Conservation (phyloP, 2,329 filamentous ascomycete species). For the Alternaria consortialis region DNA sequence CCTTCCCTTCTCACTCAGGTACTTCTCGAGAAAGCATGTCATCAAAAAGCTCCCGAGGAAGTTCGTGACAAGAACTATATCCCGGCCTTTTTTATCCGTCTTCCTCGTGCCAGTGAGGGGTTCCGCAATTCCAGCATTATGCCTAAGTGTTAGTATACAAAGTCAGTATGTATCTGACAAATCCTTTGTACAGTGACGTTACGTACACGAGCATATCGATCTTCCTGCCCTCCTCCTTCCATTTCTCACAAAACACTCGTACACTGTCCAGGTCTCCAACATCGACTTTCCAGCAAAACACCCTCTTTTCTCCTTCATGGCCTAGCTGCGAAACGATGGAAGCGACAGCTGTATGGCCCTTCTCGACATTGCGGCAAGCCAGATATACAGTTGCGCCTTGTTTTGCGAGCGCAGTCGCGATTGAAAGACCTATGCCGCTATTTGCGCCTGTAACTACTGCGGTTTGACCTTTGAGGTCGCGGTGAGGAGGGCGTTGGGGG, state of each 20-base stretch:
- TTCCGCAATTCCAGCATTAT: slow-evolving; percentile 27
- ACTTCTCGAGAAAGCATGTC: slow-evolving; percentile 21
- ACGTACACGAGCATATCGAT: slow-evolving; percentile 23
- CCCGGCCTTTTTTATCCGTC: slow-evolving; percentile 13
- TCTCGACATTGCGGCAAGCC: slow-evolving; percentile 25
- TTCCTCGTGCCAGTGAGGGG: neutral
- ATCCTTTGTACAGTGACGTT: neutral
- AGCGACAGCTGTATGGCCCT: slow-evolving; percentile 19
- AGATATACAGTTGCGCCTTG: slow-evolving; percentile 26
- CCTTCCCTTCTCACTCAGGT: slow-evolving; percentile 11
- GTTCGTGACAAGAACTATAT: slow-evolving; percentile 24
- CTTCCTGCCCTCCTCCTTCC: slow-evolving; percentile 9
- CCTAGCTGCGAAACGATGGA: slow-evolving; percentile 10
- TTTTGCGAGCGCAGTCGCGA: slow-evolving; percentile 21
- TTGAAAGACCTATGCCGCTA: slow-evolving; percentile 57
- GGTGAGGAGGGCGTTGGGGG: slow-evolving; percentile 13
- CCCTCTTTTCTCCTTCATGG: neutral
- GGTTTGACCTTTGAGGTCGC: slow-evolving; percentile 53
- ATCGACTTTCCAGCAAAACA: slow-evolving; percentile 22
- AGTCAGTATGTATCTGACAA: neutral
- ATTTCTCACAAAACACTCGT: slow-evolving; percentile 20
- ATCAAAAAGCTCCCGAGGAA: slow-evolving; percentile 26
- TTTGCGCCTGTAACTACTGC: slow-evolving; percentile 62
- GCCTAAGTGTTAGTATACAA: slow-evolving; percentile 3
- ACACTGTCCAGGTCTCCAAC: slow-evolving; percentile 21